Evolutionary conservation across 202 grass and related monocot species (phyloP), one percentile per base, ranked within the genome.

Genomic region (Zoysia matrella): DNA sequence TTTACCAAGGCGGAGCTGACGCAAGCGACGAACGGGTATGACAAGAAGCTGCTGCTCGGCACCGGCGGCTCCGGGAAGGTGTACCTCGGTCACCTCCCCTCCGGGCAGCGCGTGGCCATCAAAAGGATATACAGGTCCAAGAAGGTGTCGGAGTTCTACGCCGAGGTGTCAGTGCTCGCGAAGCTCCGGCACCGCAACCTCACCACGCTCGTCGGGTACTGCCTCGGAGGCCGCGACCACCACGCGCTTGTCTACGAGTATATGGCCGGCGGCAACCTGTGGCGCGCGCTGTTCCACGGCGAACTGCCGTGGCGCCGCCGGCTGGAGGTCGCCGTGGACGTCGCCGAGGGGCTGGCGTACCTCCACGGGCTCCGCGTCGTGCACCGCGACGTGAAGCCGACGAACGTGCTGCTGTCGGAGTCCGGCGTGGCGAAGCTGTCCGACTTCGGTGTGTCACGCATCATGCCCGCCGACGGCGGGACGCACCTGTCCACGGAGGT

Each of bases 341-440:
- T 94, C 6, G 87, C 89, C 0, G 79, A 90, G 72, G 92, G 89
- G 10, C 85, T 94, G 1, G 82, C 82, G 2, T 94, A 94, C 84
- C 92, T 94, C 50, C 92, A 94, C 66, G 84, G 83, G 0, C 77
- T 88, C 71, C 87, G 30, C 8, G 87, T 94, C 3, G 84, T 94
- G 69, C 92, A 94, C 89, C 89, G 92, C 43, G 92, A 94, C 79
- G 92, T 94, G 40, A 94, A 94, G 82, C 92, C 92, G 3, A 90
- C 87, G 2, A 94, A 94, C 83, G 62, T 94, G 40, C 79, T 94
- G 1, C 85, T 94, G 1, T 67, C 84, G 0, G 89, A 84, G 5
- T 56, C 70, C 14, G 92, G 87, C 48, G 47, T 74, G 1, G 92
- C 87, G 13, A 94, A 94, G 81, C 89, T 94, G 50, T 90, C 92